A percentile compares a stretch with the other conserved stretches of the same genome.
These are phyloP conservation scores for Camellia granthamiana DNA, from an alignment of 148 eudicot genomes.

Conservation along the genomic window DNA sequence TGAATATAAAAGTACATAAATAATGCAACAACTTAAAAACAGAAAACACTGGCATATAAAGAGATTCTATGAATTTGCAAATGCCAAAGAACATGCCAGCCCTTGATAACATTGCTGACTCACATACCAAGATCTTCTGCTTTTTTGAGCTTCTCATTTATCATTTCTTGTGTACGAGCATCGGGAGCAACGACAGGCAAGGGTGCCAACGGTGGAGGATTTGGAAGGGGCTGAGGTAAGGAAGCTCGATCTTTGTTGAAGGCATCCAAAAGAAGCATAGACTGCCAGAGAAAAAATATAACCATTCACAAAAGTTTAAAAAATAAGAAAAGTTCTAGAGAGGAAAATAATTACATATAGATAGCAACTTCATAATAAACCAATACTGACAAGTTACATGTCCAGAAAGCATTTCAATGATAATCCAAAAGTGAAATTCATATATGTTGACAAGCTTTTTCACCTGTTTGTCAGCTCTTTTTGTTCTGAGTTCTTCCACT, in stretches of 20 bases:
- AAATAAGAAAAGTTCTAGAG: too few relatives aligned
- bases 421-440: background rate
- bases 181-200: slow-evolving; percentile 68
- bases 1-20: background rate
- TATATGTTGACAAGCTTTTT: background rate
- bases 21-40: background rate
- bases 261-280: slow-evolving; percentile 90
- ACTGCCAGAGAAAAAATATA: slow-evolving; percentile 37
- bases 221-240: slow-evolving; percentile 78
- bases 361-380: too few relatives aligned
- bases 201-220: slow-evolving; percentile 66
- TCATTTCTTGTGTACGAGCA: slow-evolving; percentile 90
- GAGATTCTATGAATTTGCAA: background rate
- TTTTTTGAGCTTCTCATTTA: slow-evolving; percentile 92
- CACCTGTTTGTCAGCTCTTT: slow-evolving; percentile 96
- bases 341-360: background rate
- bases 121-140: slow-evolving; percentile 90
- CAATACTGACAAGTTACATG: background rate
- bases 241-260: slow-evolving; percentile 94
- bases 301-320: background rate
- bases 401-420: background rate
- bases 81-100: background rate
- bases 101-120: background rate
- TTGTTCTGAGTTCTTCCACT: slow-evolving; percentile 67
- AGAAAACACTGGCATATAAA: background rate